Percentiles rank a stretch among this genome's conserved stretches.
Evolutionary conservation across 768 basidiomycete species (phyloP).

Genomic region (Gymnopilus junonius): DNA sequence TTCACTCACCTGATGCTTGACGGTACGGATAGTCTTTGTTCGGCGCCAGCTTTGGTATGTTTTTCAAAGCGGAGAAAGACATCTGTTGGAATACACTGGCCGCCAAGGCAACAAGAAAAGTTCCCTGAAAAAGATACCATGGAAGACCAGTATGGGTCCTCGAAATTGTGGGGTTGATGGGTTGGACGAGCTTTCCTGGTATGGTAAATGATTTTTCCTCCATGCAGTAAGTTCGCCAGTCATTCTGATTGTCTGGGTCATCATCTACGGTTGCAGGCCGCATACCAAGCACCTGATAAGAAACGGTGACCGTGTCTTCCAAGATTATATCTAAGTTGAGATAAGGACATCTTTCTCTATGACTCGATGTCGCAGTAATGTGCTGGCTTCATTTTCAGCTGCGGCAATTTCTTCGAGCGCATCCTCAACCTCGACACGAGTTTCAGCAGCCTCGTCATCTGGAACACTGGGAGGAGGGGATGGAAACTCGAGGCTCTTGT

Average conservation of each 20-base stretch:
- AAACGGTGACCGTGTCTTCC: constrained; percentile 16
- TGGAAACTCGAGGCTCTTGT: constrained; percentile 23
- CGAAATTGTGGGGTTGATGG: constrained; percentile 25
- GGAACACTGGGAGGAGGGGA: not conserved
- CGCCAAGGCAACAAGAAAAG: constrained; percentile 20
- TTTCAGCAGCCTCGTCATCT: constrained; percentile 2
- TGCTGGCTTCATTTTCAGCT: not conserved
- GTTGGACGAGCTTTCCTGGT: constrained; percentile 19
- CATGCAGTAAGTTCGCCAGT: constrained; percentile 23
- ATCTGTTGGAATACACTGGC: constrained; percentile 20
- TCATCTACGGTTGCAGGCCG: constrained; percentile 20
- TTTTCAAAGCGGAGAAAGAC: constrained; percentile 8
- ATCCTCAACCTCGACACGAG: constrained; percentile 19
- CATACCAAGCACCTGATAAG: constrained; percentile 21
- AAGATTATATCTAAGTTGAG: constrained; percentile 14
- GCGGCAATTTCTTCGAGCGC: constrained; percentile 3
- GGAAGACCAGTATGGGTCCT: constrained; percentile 5
- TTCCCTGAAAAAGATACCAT: constrained; percentile 28
- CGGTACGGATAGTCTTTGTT: constrained; percentile 22
- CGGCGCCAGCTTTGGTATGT: constrained; percentile 13
- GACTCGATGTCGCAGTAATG: too few species aligned
- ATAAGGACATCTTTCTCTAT: too few species aligned
- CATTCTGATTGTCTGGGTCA: constrained; percentile 15
- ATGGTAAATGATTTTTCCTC: constrained; percentile 16
- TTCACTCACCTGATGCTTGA: constrained; percentile 14